Evolutionary conservation across 2,329 filamentous ascomycete genomes (phyloP).

Genomic region (Blumeriella jaapii): DNA sequence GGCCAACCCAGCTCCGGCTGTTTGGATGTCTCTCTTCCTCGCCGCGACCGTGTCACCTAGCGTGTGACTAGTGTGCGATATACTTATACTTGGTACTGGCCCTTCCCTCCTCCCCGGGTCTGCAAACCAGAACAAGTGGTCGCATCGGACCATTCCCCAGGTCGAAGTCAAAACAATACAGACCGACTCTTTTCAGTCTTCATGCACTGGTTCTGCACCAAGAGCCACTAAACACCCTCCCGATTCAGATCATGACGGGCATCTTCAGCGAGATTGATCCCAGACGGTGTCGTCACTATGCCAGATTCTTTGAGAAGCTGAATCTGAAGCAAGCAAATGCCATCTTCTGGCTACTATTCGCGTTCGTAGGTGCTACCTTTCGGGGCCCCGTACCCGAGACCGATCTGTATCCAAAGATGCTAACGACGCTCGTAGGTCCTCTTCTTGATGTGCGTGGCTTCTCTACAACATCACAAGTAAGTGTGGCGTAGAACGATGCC

Average conservation of each 20-base stretch:
- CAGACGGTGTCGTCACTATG: slow-evolving; percentile 31
- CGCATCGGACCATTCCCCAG: no score
- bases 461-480: slow-evolving; percentile 25
- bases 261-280: slow-evolving; percentile 27
- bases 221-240: neutral
- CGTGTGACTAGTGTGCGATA: no score
- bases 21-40: no score
- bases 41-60: no score
- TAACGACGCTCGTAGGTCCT: slow-evolving; percentile 29
- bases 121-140: no score
- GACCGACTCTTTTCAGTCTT: no score
- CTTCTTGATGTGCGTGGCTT: slow-evolving; percentile 33
- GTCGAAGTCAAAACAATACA: no score
- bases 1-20: no score
- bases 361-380: slow-evolving; percentile 22
- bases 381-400: neutral
- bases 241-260: slow-evolving; percentile 26
- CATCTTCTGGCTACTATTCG: slow-evolving; percentile 37
- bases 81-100: no score
- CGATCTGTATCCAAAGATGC: no score
- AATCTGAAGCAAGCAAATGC: slow-evolving; percentile 33
- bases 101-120: no score
- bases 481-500: neutral
- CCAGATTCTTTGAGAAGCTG: slow-evolving; percentile 34
- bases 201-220: no score